Evolutionary conservation across 805 yeast genomes (phyloP).

Genomic region (Myxozyma sirexii): DNA sequence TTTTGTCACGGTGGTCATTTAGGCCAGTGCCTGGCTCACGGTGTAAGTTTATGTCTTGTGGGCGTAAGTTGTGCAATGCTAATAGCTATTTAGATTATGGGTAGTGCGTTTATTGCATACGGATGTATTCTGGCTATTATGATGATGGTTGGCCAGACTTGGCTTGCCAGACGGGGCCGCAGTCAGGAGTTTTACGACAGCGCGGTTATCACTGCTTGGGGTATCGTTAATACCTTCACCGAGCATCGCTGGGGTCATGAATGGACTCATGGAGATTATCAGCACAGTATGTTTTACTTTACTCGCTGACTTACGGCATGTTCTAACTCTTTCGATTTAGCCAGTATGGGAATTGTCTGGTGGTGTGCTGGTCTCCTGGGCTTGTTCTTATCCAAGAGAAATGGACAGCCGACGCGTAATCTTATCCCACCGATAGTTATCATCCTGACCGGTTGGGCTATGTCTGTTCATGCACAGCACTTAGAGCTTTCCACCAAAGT

Average conservation of each 20-base stretch:
- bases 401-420: constrained; percentile 55
- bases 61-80: too few relatives aligned
- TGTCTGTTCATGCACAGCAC: constrained; percentile 86
- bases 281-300: constrained; percentile 41
- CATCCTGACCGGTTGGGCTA: constrained; percentile 89
- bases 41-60: constrained; percentile 43
- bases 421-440: constrained; percentile 81
- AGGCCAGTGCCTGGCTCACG: constrained; percentile 96
- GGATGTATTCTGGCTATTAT: constrained; percentile 71
- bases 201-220: constrained; percentile 81
- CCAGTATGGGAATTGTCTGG: constrained; percentile 96
- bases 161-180: constrained; percentile 47
- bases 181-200: constrained; percentile 89
- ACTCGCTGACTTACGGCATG: not conserved
- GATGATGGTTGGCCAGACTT: constrained; percentile 69
- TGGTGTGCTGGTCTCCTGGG: constrained; percentile 94
- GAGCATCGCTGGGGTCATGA: constrained; percentile 96
- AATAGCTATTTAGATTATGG: constrained; percentile 85
- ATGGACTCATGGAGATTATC: constrained; percentile 93
- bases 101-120: constrained; percentile 78
- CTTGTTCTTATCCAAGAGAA: constrained; percentile 63
- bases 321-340: constrained; percentile 39
- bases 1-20: constrained; percentile 82
- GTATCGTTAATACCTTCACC: constrained; percentile 90
- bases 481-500: constrained; percentile 79